These are phyloP conservation scores for Sphagnum magellanicum DNA, from an alignment of 228 moss, liverwort and hornwort genomes.

Conservation along the genomic window DNA sequence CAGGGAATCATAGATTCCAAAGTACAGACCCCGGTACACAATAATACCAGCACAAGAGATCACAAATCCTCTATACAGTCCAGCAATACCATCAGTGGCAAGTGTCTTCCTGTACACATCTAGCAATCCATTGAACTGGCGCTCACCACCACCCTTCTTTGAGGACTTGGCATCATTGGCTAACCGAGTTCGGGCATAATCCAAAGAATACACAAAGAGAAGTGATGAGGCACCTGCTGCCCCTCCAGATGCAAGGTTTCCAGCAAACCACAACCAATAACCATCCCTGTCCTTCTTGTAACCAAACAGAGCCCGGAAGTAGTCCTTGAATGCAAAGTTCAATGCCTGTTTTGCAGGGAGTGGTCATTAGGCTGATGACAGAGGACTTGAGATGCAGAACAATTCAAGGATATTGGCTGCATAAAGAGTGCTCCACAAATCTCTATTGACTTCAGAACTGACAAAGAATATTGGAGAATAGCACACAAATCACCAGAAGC, in stretches of 20 bases:
- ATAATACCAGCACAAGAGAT: conserved; percentile 16
- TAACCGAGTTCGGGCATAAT: conserved; percentile 19
- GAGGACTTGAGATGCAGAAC: too few species aligned
- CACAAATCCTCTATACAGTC: conserved; percentile 9
- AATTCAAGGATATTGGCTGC: too few species aligned
- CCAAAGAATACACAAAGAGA: conserved; percentile 16
- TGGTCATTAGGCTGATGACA: too few species aligned
- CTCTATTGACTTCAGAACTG: too few species aligned
- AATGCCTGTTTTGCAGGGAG: conserved; percentile 3
- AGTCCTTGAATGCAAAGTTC: conserved; percentile 19
- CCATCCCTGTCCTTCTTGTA: conserved; percentile 19
- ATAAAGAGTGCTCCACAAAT: too few species aligned
- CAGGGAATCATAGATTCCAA: conserved; percentile 13
- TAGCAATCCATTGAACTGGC: conserved; percentile 13
- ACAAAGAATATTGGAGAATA: too few species aligned
- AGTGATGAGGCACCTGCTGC: conserved; percentile 10
- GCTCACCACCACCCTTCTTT: conserved; percentile 12
- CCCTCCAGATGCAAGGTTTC: conserved; percentile 11
- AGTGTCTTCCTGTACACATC: conserved; percentile 19
- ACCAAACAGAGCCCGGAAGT: conserved; percentile 9
- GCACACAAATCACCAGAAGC: too few species aligned
- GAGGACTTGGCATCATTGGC: conserved; percentile 11
- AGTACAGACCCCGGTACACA: conserved; percentile 17
- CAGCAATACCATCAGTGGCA: conserved; percentile 13
- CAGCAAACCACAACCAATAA: conserved; percentile 16